Conservation (phyloP, 495 filamentous ascomycete genomes). For the Trichocladium antarcticum region DNA sequence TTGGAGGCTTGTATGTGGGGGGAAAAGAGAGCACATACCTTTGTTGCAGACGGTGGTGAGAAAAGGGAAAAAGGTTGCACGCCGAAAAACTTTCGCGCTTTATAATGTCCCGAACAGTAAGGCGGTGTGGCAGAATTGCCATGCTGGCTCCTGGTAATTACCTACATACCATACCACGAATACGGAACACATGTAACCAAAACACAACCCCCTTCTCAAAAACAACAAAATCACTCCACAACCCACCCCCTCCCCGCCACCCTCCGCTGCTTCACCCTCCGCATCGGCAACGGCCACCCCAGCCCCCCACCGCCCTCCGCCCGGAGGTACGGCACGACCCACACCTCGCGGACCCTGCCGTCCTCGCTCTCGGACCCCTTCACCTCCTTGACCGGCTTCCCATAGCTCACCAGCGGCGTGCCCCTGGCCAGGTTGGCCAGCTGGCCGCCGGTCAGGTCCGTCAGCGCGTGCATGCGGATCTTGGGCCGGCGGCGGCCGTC, state of each 20-base stretch:
- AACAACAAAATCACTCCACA: conserved; percentile 29
- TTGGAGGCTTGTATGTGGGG: neutral
- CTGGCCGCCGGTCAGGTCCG: conserved; percentile 59
- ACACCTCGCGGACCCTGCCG: conserved; percentile 56
- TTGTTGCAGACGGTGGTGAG: neutral
- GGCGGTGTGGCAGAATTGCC: neutral
- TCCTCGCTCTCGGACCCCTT: conserved; percentile 36
- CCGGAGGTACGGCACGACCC: conserved; percentile 68
- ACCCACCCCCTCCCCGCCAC: conserved; percentile 65
- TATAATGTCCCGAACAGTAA: no score
- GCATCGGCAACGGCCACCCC: conserved; percentile 76
- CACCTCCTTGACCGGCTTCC: conserved; percentile 77
- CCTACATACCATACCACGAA: no score
- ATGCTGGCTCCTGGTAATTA: no score
- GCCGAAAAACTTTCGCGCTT: neutral
- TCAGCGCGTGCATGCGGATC: conserved; percentile 82
- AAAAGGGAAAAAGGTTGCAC: neutral
- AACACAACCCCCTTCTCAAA: neutral
- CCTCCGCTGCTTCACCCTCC: conserved; percentile 71
- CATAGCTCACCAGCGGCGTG: conserved; percentile 72
- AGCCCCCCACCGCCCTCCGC: conserved; percentile 46
- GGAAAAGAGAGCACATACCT: neutral
- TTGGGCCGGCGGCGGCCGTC: conserved; percentile 47
- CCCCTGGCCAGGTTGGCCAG: conserved; percentile 73
- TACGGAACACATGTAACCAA: neutral